Percentiles rank a stretch among this genome's conserved stretches.
phyloP scores from a whole-genome alignment of 148 eudicot species.

The Chenopodium suecicum region DNA sequence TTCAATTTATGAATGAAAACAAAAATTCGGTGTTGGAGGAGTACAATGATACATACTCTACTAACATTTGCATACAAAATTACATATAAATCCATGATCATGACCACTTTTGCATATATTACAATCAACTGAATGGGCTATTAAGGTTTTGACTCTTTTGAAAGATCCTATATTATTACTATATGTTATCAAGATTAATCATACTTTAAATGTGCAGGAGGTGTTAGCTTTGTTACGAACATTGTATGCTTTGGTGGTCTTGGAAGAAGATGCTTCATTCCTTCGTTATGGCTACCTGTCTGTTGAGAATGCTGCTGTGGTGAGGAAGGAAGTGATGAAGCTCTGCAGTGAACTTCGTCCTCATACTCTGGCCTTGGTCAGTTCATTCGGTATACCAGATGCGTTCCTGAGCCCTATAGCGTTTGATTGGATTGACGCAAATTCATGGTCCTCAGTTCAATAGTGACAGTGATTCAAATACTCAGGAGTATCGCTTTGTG shows the following conservation, averaged over 20 bases:
- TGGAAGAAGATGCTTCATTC: constrained; percentile 91
- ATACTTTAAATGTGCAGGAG: constrained; percentile 47
- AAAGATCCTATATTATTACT: neutral
- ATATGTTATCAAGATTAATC: neutral
- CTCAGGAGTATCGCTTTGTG: too few relatives aligned
- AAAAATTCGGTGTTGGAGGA: neutral
- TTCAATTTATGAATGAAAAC: neutral
- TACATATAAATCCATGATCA: neutral
- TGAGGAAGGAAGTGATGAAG: constrained; percentile 72
- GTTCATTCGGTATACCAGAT: constrained; percentile 73
- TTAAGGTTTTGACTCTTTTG: neutral
- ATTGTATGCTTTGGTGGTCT: constrained; percentile 54
- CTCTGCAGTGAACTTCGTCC: constrained; percentile 87
- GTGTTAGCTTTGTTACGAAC: constrained; percentile 62
- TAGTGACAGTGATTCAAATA: constrained; percentile 11
- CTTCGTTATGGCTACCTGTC: constrained; percentile 82
- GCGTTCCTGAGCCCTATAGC: constrained; percentile 70
- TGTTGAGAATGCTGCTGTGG: constrained; percentile 56
- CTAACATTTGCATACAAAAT: neutral
- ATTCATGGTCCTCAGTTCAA: constrained; percentile 53
- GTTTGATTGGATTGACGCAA: constrained; percentile 72
- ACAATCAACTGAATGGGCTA: neutral
- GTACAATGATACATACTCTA: neutral
- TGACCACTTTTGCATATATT: neutral
- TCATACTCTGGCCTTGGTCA: constrained; percentile 70